Percentiles rank a stretch among this genome's conserved stretches.
These are phyloP conservation scores for Inga laurina DNA, from an alignment of 306 rosid species.

Conservation along the genomic window DNA sequence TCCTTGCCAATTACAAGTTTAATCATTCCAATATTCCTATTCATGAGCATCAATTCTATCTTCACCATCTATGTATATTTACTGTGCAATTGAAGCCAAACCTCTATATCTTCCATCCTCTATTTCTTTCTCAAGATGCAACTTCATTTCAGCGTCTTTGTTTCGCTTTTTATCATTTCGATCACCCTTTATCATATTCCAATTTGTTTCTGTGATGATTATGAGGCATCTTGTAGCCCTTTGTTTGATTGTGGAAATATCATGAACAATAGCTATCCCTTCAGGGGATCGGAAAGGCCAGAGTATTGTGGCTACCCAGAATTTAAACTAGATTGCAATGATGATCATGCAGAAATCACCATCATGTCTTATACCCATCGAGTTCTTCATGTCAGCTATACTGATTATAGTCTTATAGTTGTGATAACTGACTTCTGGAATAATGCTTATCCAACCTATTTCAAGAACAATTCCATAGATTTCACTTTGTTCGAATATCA, in stretches of 20 bases:
- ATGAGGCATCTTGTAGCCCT: slow-evolving; percentile 33
- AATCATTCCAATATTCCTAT: not conserved
- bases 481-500: slow-evolving; percentile 22
- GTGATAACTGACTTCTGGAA: slow-evolving; percentile 50
- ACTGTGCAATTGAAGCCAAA: not conserved
- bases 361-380: slow-evolving; percentile 24
- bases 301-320: slow-evolving; percentile 55
- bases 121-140: slow-evolving; percentile 38
- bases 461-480: slow-evolving; percentile 30
- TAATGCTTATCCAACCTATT: slow-evolving; percentile 33
- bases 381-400: slow-evolving; percentile 33
- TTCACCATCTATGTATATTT: not conserved
- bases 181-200: slow-evolving; percentile 34
- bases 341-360: slow-evolving; percentile 25
- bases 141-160: slow-evolving; percentile 8
- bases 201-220: slow-evolving; percentile 14
- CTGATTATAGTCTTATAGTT: slow-evolving; percentile 29
- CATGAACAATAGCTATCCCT: slow-evolving; percentile 43
- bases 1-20: not conserved
- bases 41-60: not conserved
- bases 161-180: slow-evolving; percentile 35
- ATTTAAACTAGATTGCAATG: slow-evolving; percentile 48
- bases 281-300: slow-evolving; percentile 52
- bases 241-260: slow-evolving; percentile 12
- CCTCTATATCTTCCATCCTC: not conserved